Percentiles rank a stretch among this genome's conserved stretches.
Evolutionary conservation across 306 rosid species (phyloP).

Genomic region (Alnus glutinosa): DNA sequence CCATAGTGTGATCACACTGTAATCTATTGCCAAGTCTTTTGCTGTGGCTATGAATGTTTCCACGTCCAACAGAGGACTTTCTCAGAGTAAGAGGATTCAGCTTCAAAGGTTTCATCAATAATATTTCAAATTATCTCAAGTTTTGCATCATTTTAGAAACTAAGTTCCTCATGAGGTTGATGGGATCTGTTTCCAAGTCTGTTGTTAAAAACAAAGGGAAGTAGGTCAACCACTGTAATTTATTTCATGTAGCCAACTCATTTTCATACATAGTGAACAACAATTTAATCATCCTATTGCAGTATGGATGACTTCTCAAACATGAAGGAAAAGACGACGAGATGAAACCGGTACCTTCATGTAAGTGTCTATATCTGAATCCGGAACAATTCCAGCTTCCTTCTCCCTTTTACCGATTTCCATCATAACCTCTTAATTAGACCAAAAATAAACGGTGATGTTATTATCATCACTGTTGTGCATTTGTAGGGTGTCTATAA

Average conservation of each 20-base stretch:
- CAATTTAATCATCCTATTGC: background rate
- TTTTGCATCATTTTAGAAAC: no score
- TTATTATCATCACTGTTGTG: background rate
- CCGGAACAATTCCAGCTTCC: slow-evolving; percentile 63
- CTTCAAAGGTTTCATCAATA: no score
- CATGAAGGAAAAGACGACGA: background rate
- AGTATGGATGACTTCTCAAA: background rate
- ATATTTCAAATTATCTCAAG: no score
- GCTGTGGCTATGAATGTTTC: no score
- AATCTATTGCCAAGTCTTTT: no score
- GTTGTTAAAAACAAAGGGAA: background rate
- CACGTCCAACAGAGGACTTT: no score
- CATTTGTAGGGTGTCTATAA: background rate
- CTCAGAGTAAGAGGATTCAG: no score
- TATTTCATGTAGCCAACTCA: background rate
- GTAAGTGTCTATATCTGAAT: slow-evolving; percentile 71
- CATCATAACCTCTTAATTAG: slow-evolving; percentile 47
- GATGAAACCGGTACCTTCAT: slow-evolving; percentile 59
- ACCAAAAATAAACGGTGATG: slow-evolving; percentile 1
- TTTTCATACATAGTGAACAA: background rate
- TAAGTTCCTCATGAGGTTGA: no score
- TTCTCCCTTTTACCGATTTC: slow-evolving; percentile 69
- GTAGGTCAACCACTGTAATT: background rate
- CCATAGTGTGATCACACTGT: background rate
- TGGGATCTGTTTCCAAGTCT: background rate